Evolutionary conservation across 352 stramenopile genomes (phyloP).

Genomic region (Plasmopara halstedii): DNA sequence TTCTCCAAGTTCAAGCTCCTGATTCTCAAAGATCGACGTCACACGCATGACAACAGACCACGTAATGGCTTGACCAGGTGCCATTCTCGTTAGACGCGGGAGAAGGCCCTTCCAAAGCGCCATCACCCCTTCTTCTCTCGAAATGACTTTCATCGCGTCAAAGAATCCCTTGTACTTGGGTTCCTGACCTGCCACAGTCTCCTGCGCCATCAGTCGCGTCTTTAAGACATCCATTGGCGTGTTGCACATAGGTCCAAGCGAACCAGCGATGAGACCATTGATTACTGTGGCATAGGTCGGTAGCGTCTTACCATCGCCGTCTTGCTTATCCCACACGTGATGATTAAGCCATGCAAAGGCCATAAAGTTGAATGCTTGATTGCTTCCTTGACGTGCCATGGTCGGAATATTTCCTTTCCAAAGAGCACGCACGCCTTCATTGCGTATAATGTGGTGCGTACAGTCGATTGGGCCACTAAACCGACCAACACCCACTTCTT

Average conservation of each 20-base stretch:
- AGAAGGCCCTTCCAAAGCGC: constrained; percentile 97
- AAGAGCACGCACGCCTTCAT: constrained; percentile 91
- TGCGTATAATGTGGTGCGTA: constrained; percentile 84
- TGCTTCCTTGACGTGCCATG: constrained; percentile 95
- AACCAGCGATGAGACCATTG: constrained; percentile 87
- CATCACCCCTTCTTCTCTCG: constrained; percentile 89
- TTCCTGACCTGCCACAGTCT: constrained; percentile 81
- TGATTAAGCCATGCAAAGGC: constrained; percentile 89
- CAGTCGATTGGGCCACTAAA: constrained; percentile 89
- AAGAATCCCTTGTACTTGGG: constrained; percentile 95
- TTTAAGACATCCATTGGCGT: constrained; percentile 93
- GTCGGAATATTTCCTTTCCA: constrained; percentile 96
- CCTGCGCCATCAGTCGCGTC: constrained; percentile 88
- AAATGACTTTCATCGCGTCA: constrained; percentile 90
- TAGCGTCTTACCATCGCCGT: constrained; percentile 86
- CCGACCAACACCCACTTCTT: constrained; percentile 88
- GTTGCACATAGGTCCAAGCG: constrained; percentile 83
- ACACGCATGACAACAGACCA: constrained; percentile 89
- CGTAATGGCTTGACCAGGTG: constrained; percentile 96
- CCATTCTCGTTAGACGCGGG: constrained; percentile 92
- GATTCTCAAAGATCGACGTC: constrained; percentile 84
- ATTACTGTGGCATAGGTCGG: constrained; percentile 91
- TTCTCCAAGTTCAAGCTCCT: constrained; percentile 33
- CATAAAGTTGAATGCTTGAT: constrained; percentile 98
- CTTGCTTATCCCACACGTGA: constrained; percentile 87